Evolutionary conservation across 768 basidiomycete genomes (phyloP), one percentile per base, ranked within the genome.

Genomic region (Mycena rosella): DNA sequence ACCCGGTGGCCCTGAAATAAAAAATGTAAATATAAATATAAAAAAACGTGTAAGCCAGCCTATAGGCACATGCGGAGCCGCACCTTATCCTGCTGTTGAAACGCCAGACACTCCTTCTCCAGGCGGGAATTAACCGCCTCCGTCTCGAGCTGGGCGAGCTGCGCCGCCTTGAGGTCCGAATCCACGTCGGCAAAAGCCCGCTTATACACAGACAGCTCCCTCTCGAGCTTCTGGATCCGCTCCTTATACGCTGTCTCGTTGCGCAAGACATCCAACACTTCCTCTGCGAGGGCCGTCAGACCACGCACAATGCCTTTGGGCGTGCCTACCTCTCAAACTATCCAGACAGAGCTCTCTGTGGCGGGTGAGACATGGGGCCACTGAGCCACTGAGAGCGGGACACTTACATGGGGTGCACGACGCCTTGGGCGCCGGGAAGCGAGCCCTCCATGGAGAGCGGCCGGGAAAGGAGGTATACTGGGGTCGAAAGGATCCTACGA

Each of bases 171-270:
- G 11, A 70, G 65, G 4, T 85, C 83, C 9, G 76, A 66, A 14
- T 83, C 81, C 36, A 83, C 76, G 48, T 80, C 80, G 45, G 76
- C 77, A 67, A 80, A 85, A 22, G 82, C 84, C 11, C 80, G 77
- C 70, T 85, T 84, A 69, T 84, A 84, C n/a, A 82, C 82, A 20
- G 65, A 73, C 47, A 86, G 71, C 26, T 86, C 83, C n/a, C 69
- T 78, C 63, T 84, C 78, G 1, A 86, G 78, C 29, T 78, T 75
- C 36, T 77, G 75, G 18, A 85, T 78, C 20, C 66, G 74, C 22
- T 80, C 76, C 40, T 75, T 76, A 65, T 73, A 76, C 9, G 70
- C 54, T 27, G 70, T 67, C 63, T 83, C 81, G 59, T 74, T 80
- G n/a, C 75, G 74, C 51, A 84, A 68, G 38, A 86, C 74, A 53